Percentiles rank a stretch among this genome's conserved stretches.
Evolutionary conservation across 805 yeast genomes (phyloP).

Genomic region (Wickerhamomyces queroliae): DNA sequence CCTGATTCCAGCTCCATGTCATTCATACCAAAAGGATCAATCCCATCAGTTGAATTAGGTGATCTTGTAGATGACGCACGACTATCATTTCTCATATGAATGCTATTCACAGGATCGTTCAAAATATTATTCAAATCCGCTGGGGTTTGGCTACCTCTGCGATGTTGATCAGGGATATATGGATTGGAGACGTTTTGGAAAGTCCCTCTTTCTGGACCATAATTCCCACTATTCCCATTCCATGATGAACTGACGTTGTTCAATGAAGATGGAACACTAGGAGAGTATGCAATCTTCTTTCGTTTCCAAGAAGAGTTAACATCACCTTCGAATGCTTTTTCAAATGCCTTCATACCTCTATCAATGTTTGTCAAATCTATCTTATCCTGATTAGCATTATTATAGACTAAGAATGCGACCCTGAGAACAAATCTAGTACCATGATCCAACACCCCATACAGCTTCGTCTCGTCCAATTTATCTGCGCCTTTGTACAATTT

Average conservation of each 20-base stretch:
- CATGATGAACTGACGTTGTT: background rate
- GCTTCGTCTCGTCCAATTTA: background rate
- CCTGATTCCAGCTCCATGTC: background rate
- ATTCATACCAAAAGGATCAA: background rate
- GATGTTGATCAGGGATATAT: no score
- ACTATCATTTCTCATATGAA: background rate
- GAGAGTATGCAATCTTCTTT: background rate
- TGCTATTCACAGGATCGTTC: background rate
- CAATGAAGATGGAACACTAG: background rate
- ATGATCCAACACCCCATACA: background rate
- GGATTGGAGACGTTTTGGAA: no score
- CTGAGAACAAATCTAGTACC: conserved; percentile 12
- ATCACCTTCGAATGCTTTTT: background rate
- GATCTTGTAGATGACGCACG: background rate
- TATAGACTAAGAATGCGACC: conserved; percentile 16
- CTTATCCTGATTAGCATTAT: conserved; percentile 4
- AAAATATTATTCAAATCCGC: background rate
- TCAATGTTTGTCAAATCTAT: conserved; percentile 7
- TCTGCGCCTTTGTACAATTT: background rate
- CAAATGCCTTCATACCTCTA: conserved; percentile 3
- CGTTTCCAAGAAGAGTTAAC: background rate
- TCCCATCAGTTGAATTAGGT: background rate
- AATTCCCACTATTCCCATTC: no score
- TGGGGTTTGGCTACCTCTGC: background rate
- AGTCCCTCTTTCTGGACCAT: no score